Conservation (phyloP, 1,284 basidiomycete species). For the Trichosporon asahii region DNA sequence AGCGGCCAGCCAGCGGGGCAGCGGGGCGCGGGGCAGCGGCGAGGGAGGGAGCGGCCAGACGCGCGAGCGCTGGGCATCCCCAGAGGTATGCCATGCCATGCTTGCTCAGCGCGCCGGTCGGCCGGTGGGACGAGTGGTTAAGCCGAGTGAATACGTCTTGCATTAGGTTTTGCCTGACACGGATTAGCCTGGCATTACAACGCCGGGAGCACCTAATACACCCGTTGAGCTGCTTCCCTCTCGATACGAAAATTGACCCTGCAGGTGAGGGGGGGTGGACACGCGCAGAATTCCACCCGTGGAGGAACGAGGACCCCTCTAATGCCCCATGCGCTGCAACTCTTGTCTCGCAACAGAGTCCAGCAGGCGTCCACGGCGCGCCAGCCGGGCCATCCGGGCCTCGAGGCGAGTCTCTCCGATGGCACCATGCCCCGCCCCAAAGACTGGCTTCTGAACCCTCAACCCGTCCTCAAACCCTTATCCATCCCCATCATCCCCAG, state of each 20-base stretch:
- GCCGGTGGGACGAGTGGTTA: background rate
- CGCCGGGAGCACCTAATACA: background rate
- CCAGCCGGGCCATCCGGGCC: background rate
- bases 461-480: background rate
- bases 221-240: no score
- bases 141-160: background rate
- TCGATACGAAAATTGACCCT: background rate
- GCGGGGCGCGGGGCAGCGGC: background rate
- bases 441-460: background rate
- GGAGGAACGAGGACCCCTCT: background rate
- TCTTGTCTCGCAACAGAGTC: background rate
- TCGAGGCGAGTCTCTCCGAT: slow-evolving; percentile 6
- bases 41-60: background rate
- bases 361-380: background rate
- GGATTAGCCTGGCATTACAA: background rate
- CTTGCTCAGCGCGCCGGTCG: no score
- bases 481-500: background rate
- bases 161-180: background rate
- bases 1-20: background rate
- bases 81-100: background rate
- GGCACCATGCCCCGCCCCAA: slow-evolving; percentile 5
- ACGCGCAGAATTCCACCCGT: background rate
- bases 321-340: background rate
- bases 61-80: background rate
- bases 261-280: background rate